Evolutionary conservation across 768 basidiomycete genomes (phyloP).

Genomic region (Neoboletus subvelutipes): DNA sequence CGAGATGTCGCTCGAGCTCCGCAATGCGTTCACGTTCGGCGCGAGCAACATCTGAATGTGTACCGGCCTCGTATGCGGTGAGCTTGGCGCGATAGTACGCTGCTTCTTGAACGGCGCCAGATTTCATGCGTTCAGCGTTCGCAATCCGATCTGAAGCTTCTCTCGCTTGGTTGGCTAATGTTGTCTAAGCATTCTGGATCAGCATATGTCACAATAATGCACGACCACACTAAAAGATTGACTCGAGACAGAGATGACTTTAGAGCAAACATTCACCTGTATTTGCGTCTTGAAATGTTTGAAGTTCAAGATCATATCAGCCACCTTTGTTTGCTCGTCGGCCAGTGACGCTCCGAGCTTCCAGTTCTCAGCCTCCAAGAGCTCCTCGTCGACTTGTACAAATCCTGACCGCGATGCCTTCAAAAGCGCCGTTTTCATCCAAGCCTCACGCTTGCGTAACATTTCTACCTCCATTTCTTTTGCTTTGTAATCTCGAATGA

Average conservation of each 20-base stretch:
- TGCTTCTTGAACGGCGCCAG: slow-evolving; percentile 86
- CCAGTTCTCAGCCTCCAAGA: slow-evolving; percentile 35
- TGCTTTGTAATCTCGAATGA: slow-evolving; percentile 74
- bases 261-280: slow-evolving; percentile 57
- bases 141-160: slow-evolving; percentile 73
- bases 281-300: slow-evolving; percentile 87
- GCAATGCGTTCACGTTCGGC: slow-evolving; percentile 76
- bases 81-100: slow-evolving; percentile 95
- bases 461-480: slow-evolving; percentile 81
- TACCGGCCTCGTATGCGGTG: slow-evolving; percentile 75
- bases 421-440: slow-evolving; percentile 80
- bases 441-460: slow-evolving; percentile 72
- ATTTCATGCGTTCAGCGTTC: slow-evolving; percentile 75
- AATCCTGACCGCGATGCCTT: slow-evolving; percentile 81
- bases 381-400: slow-evolving; percentile 58
- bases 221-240: background rate
- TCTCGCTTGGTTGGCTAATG: slow-evolving; percentile 72
- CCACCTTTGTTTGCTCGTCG: slow-evolving; percentile 50
- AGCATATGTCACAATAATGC: slow-evolving; percentile 8
- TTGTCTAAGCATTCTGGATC: slow-evolving; percentile 45
- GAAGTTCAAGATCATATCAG: slow-evolving; percentile 75
- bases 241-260: background rate
- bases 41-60: slow-evolving; percentile 61
- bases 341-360: slow-evolving; percentile 35
- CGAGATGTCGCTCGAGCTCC: slow-evolving; percentile 72